These are phyloP conservation scores for Haematococcus lacustris DNA, from an alignment of 139 green algal genomes.

Conservation along the genomic window DNA sequence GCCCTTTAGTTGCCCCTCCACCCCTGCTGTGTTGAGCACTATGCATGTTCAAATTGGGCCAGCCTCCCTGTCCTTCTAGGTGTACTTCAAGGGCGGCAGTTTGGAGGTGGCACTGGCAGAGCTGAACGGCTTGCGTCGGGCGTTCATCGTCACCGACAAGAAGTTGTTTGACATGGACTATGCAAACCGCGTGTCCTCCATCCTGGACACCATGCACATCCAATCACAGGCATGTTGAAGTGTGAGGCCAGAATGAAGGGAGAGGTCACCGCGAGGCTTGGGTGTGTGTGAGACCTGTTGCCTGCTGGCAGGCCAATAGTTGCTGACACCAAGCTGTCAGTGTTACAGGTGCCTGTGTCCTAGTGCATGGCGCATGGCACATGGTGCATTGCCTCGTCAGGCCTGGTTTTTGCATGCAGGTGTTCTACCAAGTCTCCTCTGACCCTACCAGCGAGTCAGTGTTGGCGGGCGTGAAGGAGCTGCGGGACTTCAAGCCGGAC, in stretches of 20 bases:
- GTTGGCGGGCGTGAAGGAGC: conserved; percentile 6
- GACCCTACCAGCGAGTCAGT: not conserved
- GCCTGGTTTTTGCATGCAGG: not conserved
- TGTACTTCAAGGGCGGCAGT: conserved; percentile 35
- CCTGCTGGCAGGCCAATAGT: no score
- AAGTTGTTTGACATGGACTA: not conserved
- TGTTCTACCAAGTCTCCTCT: not conserved
- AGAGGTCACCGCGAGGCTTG: no score
- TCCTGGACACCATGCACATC: not conserved
- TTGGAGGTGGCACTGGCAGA: conserved; percentile 47
- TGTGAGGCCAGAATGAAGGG: no score
- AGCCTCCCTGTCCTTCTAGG: not conserved
- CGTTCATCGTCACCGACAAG: conserved; percentile 63
- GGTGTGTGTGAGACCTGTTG: no score
- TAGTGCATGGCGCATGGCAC: no score
- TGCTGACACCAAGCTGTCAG: no score
- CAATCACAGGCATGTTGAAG: not conserved
- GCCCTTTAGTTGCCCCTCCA: no score
- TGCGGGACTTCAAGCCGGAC: conserved; percentile 36
- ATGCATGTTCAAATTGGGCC: not conserved
- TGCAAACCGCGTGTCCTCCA: not conserved
- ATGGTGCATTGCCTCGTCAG: no score
- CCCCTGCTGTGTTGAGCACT: not conserved
- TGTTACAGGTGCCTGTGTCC: no score
- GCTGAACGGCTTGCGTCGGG: conserved; percentile 40